Conservation (phyloP, 2,329 filamentous ascomycete genomes). For the Teratosphaeria viscida region DNA sequence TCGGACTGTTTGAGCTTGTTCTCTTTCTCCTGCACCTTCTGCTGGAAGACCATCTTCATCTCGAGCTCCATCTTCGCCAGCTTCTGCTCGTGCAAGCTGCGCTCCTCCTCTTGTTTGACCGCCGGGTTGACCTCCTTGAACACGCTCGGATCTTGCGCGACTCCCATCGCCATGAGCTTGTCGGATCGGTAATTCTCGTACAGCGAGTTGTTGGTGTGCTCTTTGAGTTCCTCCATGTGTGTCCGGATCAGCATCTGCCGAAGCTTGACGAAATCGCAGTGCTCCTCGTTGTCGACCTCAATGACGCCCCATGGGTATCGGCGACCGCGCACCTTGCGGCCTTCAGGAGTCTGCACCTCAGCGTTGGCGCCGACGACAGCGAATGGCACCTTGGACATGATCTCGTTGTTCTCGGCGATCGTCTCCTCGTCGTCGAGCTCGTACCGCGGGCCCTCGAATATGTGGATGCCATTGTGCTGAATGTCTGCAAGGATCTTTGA, state of each 20-base stretch:
- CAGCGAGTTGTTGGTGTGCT: slow-evolving; percentile 97
- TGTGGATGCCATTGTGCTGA: slow-evolving; percentile 93
- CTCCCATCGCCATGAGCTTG: slow-evolving; percentile 97
- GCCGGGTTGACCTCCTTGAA: slow-evolving; percentile 99
- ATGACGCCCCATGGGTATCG: slow-evolving; percentile 97
- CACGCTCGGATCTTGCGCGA: slow-evolving; percentile 94
- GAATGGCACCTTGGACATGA: slow-evolving; percentile 99
- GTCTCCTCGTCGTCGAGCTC: slow-evolving; percentile 99
- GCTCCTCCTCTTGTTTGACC: slow-evolving; percentile 99
- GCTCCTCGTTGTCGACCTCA: slow-evolving; percentile 98
- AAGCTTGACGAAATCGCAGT: slow-evolving; percentile 99
- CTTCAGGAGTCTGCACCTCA: slow-evolving; percentile 83
- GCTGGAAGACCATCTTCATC: slow-evolving; percentile 99
- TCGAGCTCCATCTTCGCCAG: slow-evolving; percentile 99
- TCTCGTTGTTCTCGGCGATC: slow-evolving; percentile 99
- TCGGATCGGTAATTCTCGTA: slow-evolving; percentile 99
- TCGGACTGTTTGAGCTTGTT: slow-evolving; percentile 99
- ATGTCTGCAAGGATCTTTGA: slow-evolving; percentile 88
- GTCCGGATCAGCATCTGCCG: slow-evolving; percentile 99
- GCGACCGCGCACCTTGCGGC: slow-evolving; percentile 90
- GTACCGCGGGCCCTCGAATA: slow-evolving; percentile 97
- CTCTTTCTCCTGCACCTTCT: slow-evolving; percentile 99
- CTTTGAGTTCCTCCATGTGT: slow-evolving; percentile 99
- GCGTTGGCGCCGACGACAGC: slow-evolving; percentile 94
- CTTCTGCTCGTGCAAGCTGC: slow-evolving; percentile 96